Conservation (phyloP, 169 alveolate species). For the Eimeria necatrix region DNA sequence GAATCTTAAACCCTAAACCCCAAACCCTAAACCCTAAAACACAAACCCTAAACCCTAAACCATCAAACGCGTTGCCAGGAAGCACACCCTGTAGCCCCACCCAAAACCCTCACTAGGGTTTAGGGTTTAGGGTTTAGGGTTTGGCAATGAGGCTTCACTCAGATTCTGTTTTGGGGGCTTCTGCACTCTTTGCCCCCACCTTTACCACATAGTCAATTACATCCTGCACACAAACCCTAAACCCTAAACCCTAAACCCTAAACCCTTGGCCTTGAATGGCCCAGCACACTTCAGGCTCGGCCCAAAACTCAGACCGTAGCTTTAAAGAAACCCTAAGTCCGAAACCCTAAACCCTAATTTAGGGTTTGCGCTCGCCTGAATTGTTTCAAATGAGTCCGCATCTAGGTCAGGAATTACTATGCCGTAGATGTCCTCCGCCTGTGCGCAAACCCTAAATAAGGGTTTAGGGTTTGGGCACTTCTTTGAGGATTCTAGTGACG, state of each 20-base stretch:
- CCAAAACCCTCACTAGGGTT: too few species aligned
- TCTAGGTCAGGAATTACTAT: conserved; percentile 37
- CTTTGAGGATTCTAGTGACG: not conserved
- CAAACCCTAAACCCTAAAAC: too few species aligned
- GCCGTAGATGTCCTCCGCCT: conserved; percentile 72
- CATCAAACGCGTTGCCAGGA: too few species aligned
- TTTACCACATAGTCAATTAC: not conserved
- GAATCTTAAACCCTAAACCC: too few species aligned
- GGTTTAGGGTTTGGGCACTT: not conserved
- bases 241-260: not conserved
- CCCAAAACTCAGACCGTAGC: too few species aligned
- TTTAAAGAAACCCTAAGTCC: too few species aligned
- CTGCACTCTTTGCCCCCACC: not conserved
- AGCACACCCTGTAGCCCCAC: too few species aligned
- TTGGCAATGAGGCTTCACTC: too few species aligned
- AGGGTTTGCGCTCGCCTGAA: conserved; percentile 31
- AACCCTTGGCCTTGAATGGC: not conserved
- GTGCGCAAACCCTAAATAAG: not conserved
- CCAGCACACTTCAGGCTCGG: too few species aligned
- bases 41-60: too few species aligned
- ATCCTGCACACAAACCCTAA: not conserved
- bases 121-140: too few species aligned
- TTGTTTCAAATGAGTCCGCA: conserved; percentile 36
- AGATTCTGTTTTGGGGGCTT: not conserved
- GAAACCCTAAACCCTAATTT: too few species aligned